Evolutionary conservation across 2,329 filamentous ascomycete genomes (phyloP), one percentile per base, ranked within the genome.

Genomic region (Epicoccum nigrum): DNA sequence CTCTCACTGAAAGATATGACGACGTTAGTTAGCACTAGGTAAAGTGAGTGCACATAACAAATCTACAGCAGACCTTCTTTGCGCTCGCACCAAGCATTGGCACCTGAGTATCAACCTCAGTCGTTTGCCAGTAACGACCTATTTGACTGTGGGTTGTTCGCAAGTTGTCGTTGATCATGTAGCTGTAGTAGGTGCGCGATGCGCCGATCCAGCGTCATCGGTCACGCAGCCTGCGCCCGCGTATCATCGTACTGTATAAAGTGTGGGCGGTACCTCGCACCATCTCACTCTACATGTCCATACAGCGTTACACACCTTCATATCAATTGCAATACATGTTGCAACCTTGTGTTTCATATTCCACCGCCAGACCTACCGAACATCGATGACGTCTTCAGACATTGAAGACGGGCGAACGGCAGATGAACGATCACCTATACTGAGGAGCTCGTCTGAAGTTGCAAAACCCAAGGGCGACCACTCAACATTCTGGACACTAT

Each of bases 341-440:
- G 37, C 19, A 19, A 19, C 30, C 16, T 38, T 17, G 32, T 25
- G 16, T 46, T 19, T 12, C 15, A 13, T 32, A 34, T 17, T 19
- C 11, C 20, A 8, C 42, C 32, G 17, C 32, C 37, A 43, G 32
- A 38, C 21, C 20, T 16, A 53, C 17, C 37, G 34, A 57, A 27
- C 45, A 34, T 48, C 44, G 27, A 65, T 65, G 62, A 54, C 62
- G 55, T 51, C 63, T 47, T 52, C 50, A 7, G 62, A 69, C 28
- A 40, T 58, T 9, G 67, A 70, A 34, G 51, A 50, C 17, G 32
- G 57, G 40, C 44, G 42, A 13, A 46, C 57, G 3, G 43, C 55
- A n/a, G 43, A 58, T 27, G 62, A 68, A 51, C 54, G 55, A 8
- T 62, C 63, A 32, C 59, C 61, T 15, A 58, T 69, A 20, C 45